Base-by-base conservation (phyloP, 148 eudicot genomes). In the Rhododendron ferrugineum region DNA sequence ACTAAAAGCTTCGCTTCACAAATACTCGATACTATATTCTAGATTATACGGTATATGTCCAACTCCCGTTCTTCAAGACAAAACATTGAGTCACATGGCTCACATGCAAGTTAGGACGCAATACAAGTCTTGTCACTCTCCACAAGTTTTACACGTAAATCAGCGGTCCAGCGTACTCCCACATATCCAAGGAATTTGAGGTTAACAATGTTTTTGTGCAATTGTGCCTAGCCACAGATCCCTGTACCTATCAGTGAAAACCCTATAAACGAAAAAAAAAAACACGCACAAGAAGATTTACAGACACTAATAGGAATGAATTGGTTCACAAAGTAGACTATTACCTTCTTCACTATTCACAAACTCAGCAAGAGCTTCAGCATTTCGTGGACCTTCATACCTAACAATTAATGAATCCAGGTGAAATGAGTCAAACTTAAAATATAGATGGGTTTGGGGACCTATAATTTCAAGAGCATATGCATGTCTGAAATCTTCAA, bases 331-430 rank as follows among this genome's bases (percentile, higher is more conserved):
- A 44, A 42, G 79, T 75, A 80, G 18, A 58, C n/a, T 47, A 28
- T 68, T 92, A 97, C 99, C 99, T 97, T 88, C 98, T 89, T 97
- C 96, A 14, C 32, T 86, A 85, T 97, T 97, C 83, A 95, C 92
- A 91, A 83, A 97, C 86, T 93, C 98, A 34, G 92, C 88, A 82
- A 97, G 95, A 87, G 96, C 98, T 86, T 97, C 99, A 4, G 98
- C 95, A 83, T 92, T 91, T 56, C 98, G 94, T 84, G 95, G 91
- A 88, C 99, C 96, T 91, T 97, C 98, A 90, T 95, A 97, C 90
- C 99, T 97, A 87, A 66, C 15, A 85, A 49, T 85, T 30, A 37
- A 82, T 40, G 20, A 78, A 49, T 49, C 20, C 8, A 32, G 50
- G 64, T 66, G 62, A 28, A 74, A 68, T 26, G 30, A 78, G 11